Conservation (phyloP, 106 monocot genomes). For the Dendrobium officinale region DNA sequence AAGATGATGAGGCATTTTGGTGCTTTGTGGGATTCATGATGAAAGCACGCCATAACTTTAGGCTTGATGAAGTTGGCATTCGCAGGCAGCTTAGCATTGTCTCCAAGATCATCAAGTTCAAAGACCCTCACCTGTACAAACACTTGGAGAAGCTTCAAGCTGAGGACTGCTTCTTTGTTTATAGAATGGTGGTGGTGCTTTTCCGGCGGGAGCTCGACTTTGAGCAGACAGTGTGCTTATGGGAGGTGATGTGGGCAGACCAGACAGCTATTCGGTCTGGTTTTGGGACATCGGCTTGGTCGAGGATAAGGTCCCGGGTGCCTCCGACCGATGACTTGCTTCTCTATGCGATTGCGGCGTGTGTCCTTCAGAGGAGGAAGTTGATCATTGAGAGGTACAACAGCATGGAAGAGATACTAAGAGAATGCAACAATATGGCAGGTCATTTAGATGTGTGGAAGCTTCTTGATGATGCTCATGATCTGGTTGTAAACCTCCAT, state of each 20-base stretch:
- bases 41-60: conserved; percentile 75
- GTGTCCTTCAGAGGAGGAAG: conserved; percentile 77
- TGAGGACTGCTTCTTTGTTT: conserved; percentile 84
- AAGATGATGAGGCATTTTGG: conserved; percentile 78
- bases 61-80: conserved; percentile 77
- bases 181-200: conserved; percentile 86
- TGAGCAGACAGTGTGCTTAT: conserved; percentile 74
- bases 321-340: conserved; percentile 85
- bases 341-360: conserved; percentile 83
- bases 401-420: conserved; percentile 84
- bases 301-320: conserved; percentile 29
- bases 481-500: conserved; percentile 63
- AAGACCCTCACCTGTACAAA: conserved; percentile 61
- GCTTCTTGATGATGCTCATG: conserved; percentile 81
- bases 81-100: conserved; percentile 65
- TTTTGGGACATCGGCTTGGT: conserved; percentile 47
- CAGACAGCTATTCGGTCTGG: conserved; percentile 68
- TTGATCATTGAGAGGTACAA: conserved; percentile 71
- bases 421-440: conserved; percentile 78
- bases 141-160: conserved; percentile 85
- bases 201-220: conserved; percentile 79
- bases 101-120: conserved; percentile 75
- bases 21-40: conserved; percentile 91
- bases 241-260: conserved; percentile 98
- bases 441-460: conserved; percentile 82